These are phyloP conservation scores for Alloteropsis angusta DNA, from an alignment of 202 grass and related monocot genomes.

Conservation along the genomic window DNA sequence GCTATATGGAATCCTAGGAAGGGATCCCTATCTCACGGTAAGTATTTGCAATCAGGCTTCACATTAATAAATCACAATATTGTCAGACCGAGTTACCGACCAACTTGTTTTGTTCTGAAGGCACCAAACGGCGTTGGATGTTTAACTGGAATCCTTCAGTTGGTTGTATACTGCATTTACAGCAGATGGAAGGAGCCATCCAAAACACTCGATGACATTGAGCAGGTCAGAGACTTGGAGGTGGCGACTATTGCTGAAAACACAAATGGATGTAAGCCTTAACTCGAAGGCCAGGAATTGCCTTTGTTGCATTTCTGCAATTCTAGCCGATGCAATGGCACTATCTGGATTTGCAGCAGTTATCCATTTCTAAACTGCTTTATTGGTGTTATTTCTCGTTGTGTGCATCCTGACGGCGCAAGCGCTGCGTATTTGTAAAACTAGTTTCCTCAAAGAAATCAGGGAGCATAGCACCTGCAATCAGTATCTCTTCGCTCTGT, in stretches of 20 bases:
- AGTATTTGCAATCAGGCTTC: neutral
- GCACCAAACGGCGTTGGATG: conserved; percentile 53
- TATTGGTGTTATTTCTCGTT: neutral
- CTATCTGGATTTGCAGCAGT: neutral
- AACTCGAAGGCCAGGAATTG: neutral
- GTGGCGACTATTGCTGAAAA: neutral
- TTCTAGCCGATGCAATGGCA: neutral
- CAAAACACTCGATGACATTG: conserved; percentile 20
- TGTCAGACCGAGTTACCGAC: neutral
- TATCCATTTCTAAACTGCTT: neutral
- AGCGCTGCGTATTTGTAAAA: neutral
- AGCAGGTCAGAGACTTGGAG: conserved; percentile 24
- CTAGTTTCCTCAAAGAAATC: neutral
- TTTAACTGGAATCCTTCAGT: conserved; percentile 51
- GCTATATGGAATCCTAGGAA: conserved; percentile 57
- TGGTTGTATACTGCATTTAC: conserved; percentile 61
- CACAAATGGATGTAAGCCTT: neutral
- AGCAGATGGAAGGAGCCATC: conserved; percentile 30
- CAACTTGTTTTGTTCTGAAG: conserved; percentile 36
- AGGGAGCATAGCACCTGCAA: neutral
- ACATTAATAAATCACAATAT: neutral
- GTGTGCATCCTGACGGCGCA: too few species aligned
- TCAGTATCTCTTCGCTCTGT: too few species aligned
- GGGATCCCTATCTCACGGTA: conserved; percentile 40
- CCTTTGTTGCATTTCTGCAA: neutral